Base-by-base conservation (phyloP, 2,329 filamentous ascomycete species). In the Fusarium sp. region DNA sequence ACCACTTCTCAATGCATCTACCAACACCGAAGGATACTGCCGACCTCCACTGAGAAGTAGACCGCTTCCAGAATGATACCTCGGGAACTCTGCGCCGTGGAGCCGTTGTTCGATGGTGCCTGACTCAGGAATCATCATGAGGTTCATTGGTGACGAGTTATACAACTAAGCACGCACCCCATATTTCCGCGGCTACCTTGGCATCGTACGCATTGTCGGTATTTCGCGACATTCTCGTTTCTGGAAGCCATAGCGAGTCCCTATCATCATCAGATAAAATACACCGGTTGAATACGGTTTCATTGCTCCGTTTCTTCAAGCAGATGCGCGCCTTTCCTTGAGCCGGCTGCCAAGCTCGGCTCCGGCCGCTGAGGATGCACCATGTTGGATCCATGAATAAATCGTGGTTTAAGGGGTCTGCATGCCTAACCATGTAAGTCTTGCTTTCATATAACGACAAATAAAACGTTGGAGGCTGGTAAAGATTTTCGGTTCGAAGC, bases 101-200 rank as follows among this genome's bases (percentile, higher is more conserved):
- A 63, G 53, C 35, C 23, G 24, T 43, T 41, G 20, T 68, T 56
- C 9, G 15, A 50, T 37, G 16, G 20, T 44, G 20, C 39, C 15
- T 23, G 31, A 5, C 21, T 47, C 41, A 56, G 56, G 42, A 43
- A 63, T 49, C 35, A 49, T 29, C 24, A 31, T 42, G 38, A 54
- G 39, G 56, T 63, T 58, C 39, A 53, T 57, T 58, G 44, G 61
- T 20, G 52, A 57, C 43, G 43, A 37, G 47, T 31, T 50, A 29
- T 44, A 49, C 66, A 38, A 66, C 69, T 66, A 66, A 62, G 28
- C 38, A 63, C 56, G 61, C 57, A 71, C 61, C 71, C 63, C 58
- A 66, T 72, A 69, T 48, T 68, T 67, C 67, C 56, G 57, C 49
- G 44, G 47, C 57, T 57, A 63, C 57, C 64, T 69, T 73, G 66